Conservation (phyloP, 1,284 basidiomycete genomes). For the Ceratobasidium sp. region DNA sequence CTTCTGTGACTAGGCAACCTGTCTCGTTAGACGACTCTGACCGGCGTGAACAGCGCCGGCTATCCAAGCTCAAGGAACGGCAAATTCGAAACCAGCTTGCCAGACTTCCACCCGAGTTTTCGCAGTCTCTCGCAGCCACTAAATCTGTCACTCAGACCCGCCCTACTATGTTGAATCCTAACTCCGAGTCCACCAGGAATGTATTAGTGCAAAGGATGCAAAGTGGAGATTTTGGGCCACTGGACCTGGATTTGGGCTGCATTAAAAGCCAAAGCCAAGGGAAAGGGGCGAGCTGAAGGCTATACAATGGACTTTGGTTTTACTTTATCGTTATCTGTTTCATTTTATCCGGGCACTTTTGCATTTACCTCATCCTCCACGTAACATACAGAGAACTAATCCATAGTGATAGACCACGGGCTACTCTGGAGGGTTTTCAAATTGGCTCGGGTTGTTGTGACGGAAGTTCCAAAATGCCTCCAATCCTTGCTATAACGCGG, state of each 20-base stretch:
- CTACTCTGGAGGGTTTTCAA: conserved; percentile 35
- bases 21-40: conserved; percentile 1
- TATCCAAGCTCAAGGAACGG: conserved; percentile 15
- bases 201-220: not conserved
- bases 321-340: not conserved
- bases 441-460: conserved; percentile 17
- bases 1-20: not conserved
- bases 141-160: not conserved
- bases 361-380: too few relatives aligned
- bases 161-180: not conserved
- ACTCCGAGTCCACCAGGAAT: not conserved
- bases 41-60: conserved; percentile 5
- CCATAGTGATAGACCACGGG: not conserved
- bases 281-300: not conserved
- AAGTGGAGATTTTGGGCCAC: conserved; percentile 8
- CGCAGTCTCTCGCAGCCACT: not conserved
- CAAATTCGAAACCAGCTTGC: conserved; percentile 11
- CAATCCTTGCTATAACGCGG: conserved; percentile 16
- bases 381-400: not conserved
- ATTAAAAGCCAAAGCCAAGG: not conserved
- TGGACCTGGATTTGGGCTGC: not conserved
- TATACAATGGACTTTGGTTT: not conserved
- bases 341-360: not conserved
- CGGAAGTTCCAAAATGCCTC: conserved; percentile 34
- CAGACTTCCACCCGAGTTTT: conserved; percentile 20